These are phyloP conservation scores for Mortierella sp. DNA, from an alignment of 371 early-diverging fungal genomes.

Conservation along the genomic window DNA sequence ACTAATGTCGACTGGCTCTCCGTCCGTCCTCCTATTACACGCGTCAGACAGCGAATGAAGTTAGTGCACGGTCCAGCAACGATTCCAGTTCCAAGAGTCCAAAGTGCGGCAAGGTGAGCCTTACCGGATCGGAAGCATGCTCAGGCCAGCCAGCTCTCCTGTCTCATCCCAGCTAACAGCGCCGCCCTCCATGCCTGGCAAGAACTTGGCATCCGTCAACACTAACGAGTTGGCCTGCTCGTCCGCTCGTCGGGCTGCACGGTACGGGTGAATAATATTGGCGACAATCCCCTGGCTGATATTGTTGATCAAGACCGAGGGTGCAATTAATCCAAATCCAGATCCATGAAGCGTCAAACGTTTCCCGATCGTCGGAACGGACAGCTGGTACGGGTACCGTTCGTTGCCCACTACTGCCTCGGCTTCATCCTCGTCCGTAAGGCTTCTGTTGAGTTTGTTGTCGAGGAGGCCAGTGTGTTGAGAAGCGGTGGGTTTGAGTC, in stretches of 20 bases:
- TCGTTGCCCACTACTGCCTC: background rate
- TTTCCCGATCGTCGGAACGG: constrained; percentile 49
- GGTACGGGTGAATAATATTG: constrained; percentile 49
- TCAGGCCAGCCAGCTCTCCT: constrained; percentile 48
- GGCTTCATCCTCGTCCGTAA: background rate
- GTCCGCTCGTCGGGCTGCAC: constrained; percentile 45
- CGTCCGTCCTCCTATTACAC: constrained; percentile 48
- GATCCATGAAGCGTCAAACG: constrained; percentile 51
- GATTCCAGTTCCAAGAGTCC: too few relatives aligned
- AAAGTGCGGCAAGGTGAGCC: background rate
- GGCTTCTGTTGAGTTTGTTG: background rate
- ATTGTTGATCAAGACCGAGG: constrained; percentile 55
- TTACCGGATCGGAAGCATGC: constrained; percentile 57
- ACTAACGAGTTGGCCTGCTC: constrained; percentile 45
- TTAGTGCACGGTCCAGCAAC: background rate
- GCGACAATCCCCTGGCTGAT: constrained; percentile 57
- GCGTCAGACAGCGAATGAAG: background rate
- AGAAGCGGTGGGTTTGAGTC: constrained; percentile 20
- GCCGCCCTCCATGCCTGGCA: constrained; percentile 60
- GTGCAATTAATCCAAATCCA: constrained; percentile 57
- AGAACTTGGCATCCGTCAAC: constrained; percentile 53
- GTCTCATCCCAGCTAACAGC: constrained; percentile 56
- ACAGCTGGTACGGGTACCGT: constrained; percentile 27
- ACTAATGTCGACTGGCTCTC: constrained; percentile 56
- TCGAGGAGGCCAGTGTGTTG: background rate